Conservation (phyloP, 257 asterid genomes). For the Solanum etuberosum region DNA sequence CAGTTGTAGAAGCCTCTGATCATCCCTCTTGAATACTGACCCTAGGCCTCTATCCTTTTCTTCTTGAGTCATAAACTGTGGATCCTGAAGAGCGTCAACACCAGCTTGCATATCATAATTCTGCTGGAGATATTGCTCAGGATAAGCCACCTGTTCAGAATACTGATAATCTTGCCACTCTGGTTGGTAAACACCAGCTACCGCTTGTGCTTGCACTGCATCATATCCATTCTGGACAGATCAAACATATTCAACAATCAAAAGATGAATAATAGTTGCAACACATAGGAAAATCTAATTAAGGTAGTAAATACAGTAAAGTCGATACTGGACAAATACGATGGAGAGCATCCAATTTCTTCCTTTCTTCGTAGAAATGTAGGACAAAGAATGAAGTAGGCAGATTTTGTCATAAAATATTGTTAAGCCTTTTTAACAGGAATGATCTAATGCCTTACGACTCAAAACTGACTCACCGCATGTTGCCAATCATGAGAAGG, state of each 20-base stretch:
- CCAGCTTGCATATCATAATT: slow-evolving; percentile 62
- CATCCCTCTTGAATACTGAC: slow-evolving; percentile 96
- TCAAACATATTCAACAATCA: background rate
- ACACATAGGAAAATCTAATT: background rate
- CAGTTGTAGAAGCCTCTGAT: slow-evolving; percentile 79
- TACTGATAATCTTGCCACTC: slow-evolving; percentile 97
- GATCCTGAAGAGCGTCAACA: slow-evolving; percentile 44
- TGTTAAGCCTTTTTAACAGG: background rate
- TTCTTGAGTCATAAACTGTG: slow-evolving; percentile 87
- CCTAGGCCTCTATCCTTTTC: slow-evolving; percentile 99
- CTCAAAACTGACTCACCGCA: slow-evolving; percentile 30
- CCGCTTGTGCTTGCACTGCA: slow-evolving; percentile 61
- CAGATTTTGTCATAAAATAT: background rate
- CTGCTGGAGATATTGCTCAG: slow-evolving; percentile 86
- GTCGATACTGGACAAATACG: background rate
- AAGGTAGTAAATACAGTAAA: background rate
- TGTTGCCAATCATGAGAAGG: slow-evolving; percentile 79
- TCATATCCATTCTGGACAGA: slow-evolving; percentile 63
- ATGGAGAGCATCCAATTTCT: background rate
- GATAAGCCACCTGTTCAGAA: slow-evolving; percentile 76
- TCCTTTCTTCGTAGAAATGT: background rate
- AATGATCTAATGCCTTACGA: background rate
- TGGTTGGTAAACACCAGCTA: slow-evolving; percentile 64
- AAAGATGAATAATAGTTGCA: background rate
- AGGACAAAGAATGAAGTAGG: background rate